These are phyloP conservation scores for Phytophthora sansomeana DNA, from an alignment of 352 stramenopile species.

Conservation along the genomic window DNA sequence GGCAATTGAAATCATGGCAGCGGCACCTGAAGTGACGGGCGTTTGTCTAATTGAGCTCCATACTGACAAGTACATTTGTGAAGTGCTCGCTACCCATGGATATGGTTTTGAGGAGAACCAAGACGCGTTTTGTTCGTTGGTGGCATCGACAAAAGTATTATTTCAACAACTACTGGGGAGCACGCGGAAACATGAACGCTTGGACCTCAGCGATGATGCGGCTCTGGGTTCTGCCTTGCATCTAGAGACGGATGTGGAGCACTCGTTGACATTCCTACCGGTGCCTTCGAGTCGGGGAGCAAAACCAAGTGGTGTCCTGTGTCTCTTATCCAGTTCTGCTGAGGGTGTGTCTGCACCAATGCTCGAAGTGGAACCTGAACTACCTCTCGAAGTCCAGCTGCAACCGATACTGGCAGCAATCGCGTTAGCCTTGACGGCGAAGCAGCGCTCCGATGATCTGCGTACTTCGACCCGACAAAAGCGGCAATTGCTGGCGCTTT, in stretches of 20 bases:
- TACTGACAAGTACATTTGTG: slow-evolving; percentile 47
- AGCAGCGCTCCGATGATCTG: slow-evolving; percentile 70
- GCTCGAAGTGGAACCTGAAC: slow-evolving; percentile 21
- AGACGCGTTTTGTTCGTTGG: slow-evolving; percentile 21
- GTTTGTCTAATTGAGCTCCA: slow-evolving; percentile 62
- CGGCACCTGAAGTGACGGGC: slow-evolving; percentile 37
- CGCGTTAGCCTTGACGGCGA: slow-evolving; percentile 51
- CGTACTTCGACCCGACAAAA: slow-evolving; percentile 68
- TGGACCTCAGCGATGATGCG: slow-evolving; percentile 53
- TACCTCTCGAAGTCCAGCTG: slow-evolving; percentile 36
- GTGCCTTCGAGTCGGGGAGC: slow-evolving; percentile 47
- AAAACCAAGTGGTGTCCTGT: slow-evolving; percentile 54
- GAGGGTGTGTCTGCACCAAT: slow-evolving; percentile 26
- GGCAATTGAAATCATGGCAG: slow-evolving; percentile 32
- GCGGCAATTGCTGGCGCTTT: slow-evolving; percentile 69
- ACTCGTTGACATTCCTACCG: slow-evolving; percentile 59
- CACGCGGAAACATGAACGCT: slow-evolving; percentile 33
- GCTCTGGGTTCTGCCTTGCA: slow-evolving; percentile 37
- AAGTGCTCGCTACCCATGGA: slow-evolving; percentile 36
- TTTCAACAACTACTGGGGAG: slow-evolving; percentile 55
- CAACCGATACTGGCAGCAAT: slow-evolving; percentile 63
- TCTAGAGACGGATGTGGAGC: slow-evolving; percentile 13
- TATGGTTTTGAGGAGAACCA: slow-evolving; percentile 14
- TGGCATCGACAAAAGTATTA: slow-evolving; percentile 24
- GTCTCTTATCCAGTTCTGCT: slow-evolving; percentile 34